Evolutionary conservation across 2,329 filamentous ascomycete genomes (phyloP).

Genomic region (Fusarium sp.): DNA sequence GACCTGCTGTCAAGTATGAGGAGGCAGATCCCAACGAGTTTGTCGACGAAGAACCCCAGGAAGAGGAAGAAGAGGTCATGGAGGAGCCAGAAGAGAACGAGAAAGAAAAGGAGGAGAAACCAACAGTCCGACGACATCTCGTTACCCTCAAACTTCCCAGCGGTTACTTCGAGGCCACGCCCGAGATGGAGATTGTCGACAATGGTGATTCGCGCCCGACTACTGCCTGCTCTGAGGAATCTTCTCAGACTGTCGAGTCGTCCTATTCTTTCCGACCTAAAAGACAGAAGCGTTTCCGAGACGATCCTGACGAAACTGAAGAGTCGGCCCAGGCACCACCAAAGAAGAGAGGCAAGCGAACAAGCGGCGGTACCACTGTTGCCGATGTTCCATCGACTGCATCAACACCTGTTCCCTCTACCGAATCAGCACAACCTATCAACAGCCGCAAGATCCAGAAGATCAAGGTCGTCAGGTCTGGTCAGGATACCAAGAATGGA

Average conservation of each 20-base stretch:
- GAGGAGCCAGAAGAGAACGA: constrained; percentile 33
- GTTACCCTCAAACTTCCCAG: constrained; percentile 56
- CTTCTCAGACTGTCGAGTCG: constrained; percentile 61
- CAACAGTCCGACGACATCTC: constrained; percentile 47
- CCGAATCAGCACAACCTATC: constrained; percentile 35
- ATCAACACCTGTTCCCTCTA: constrained; percentile 34
- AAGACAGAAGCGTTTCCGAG: constrained; percentile 64
- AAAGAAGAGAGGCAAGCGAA: constrained; percentile 53
- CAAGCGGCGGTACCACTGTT: constrained; percentile 21
- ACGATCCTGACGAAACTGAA: constrained; percentile 59
- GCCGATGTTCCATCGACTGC: constrained; percentile 31
- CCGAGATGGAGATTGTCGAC: constrained; percentile 52
- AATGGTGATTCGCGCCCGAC: constrained; percentile 63
- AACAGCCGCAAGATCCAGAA: constrained; percentile 51
- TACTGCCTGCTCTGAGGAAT: constrained; percentile 64
- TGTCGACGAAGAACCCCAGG: constrained; percentile 43
- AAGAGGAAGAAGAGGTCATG: constrained; percentile 33
- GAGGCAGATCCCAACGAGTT: constrained; percentile 47
- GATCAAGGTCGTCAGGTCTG: constrained; percentile 53
- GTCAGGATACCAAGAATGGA: constrained; percentile 46
- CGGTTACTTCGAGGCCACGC: constrained; percentile 53
- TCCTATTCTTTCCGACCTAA: constrained; percentile 66
- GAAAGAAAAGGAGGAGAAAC: constrained; percentile 45
- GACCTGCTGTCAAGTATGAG: constrained; percentile 45
- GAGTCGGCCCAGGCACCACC: constrained; percentile 51